These are phyloP conservation scores for Macrophomina phaseolina DNA, from an alignment of 2,329 filamentous ascomycete genomes.

Conservation along the genomic window DNA sequence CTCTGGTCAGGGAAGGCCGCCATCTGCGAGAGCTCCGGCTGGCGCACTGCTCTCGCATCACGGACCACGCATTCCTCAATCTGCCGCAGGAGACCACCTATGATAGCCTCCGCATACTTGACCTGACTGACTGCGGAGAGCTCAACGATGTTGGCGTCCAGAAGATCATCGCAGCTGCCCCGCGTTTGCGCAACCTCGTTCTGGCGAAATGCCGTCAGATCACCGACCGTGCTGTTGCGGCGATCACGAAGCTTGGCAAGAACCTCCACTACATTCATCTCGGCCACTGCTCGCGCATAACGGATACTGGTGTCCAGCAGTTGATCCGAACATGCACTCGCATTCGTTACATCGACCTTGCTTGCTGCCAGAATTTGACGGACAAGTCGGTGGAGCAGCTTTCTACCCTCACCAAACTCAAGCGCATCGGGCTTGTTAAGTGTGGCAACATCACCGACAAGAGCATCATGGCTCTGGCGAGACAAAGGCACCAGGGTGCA, in stretches of 20 bases:
- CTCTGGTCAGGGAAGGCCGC: constrained; percentile 76
- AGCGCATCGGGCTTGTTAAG: constrained; percentile 94
- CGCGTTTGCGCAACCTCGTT: constrained; percentile 88
- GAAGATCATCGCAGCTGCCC: constrained; percentile 84
- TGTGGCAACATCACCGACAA: constrained; percentile 88
- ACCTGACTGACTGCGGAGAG: constrained; percentile 85
- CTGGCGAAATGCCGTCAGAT: constrained; percentile 93
- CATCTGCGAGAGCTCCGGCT: constrained; percentile 90
- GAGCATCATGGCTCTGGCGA: constrained; percentile 84
- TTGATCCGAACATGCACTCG: constrained; percentile 87
- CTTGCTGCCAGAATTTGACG: constrained; percentile 90
- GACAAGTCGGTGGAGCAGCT: constrained; percentile 85
- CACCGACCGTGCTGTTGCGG: constrained; percentile 84
- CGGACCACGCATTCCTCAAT: constrained; percentile 84
- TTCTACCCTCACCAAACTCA: constrained; percentile 86
- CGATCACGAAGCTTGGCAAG: constrained; percentile 89
- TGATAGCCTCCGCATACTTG: constrained; percentile 89
- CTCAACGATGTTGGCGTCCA: constrained; percentile 87
- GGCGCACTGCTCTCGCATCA: constrained; percentile 82
- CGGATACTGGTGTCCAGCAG: constrained; percentile 83
- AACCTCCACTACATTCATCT: constrained; percentile 97
- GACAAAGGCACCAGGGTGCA: constrained; percentile 61
- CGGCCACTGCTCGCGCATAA: constrained; percentile 90
- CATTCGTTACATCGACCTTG: constrained; percentile 95
- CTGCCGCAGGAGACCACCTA: constrained; percentile 73